Evolutionary conservation across 2,329 filamentous ascomycete genomes (phyloP), one percentile per base, ranked within the genome.

Genomic region (Aspergillus viridinutans): DNA sequence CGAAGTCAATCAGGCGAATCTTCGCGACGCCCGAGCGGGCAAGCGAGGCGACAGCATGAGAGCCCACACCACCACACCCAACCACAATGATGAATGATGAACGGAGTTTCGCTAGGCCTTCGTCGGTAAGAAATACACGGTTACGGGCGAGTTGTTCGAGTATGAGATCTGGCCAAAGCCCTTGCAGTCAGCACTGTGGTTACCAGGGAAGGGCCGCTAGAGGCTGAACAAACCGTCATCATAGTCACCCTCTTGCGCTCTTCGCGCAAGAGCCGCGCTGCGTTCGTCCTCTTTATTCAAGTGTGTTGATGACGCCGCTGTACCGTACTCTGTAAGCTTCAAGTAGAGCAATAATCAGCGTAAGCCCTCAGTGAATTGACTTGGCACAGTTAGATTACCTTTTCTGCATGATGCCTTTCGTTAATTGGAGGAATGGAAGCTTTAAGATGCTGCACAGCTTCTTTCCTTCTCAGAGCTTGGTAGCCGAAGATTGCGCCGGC

Each of bases 121-220:
- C 86, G 29, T 93, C 86, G 14, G 84, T 90, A 10, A 99, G 84
- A 70, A 99, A 99, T 29, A 94, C 92, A 54, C 90, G 85, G 72
- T 97, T 97, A 51, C 94, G 87, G 1, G 93, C 92, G 12, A 99
- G 83, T 74, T 99, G 94, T 76, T 99, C 94, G 49, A 96, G 83
- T 56, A 97, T 93, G 47, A 99, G 83, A 67, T 94, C 92, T 86
- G 61, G n/a, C 55, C 43, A 23, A 25, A 43, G 12, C 6, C 25
- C 8, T 5, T 21, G 12, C 38, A 61, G 58, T 57, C 42, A 60
- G 52, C 12, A 35, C 7, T 8, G n/a, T 25, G n/a, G 6, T 21
- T 35, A 20, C 25, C n/a, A 47, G 20, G 20, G n/a, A 42, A 45
- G 20, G 21, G n/a, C 42, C n/a, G n/a, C 17, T 14, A 47, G 20